phyloP scores from a whole-genome alignment of 306 rosid species.

The Prunus salicina region DNA sequence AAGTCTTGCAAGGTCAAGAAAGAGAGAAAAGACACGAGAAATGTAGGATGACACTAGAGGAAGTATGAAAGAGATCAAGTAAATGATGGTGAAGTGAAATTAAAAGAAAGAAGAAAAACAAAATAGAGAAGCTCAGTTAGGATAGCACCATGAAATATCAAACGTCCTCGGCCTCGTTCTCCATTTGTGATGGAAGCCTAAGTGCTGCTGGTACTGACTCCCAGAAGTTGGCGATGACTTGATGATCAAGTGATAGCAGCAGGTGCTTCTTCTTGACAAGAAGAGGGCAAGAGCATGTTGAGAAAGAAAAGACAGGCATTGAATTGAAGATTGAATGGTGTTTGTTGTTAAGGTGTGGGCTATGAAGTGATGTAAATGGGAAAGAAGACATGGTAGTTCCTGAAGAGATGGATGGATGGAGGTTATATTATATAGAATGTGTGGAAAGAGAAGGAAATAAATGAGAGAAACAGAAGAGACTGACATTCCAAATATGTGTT shows the following conservation, averaged over 20 bases:
- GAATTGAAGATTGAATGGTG: not conserved
- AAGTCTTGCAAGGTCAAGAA: constrained; percentile 97
- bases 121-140: constrained; percentile 44
- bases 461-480: constrained; percentile 26
- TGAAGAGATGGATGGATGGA: constrained; percentile 35
- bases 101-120: rapidly evolving
- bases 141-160: constrained; percentile 51
- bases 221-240: not conserved
- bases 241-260: not conserved
- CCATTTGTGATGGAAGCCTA: constrained; percentile 14
- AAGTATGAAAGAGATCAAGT: not conserved
- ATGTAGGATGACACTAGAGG: not conserved
- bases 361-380: constrained; percentile 51
- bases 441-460: constrained; percentile 19
- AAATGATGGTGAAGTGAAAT: rapidly evolving
- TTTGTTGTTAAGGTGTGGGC: not conserved
- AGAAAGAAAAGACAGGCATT: constrained; percentile 34
- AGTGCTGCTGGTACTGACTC: constrained; percentile 10
- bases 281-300: constrained; percentile 23
- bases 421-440: constrained; percentile 29
- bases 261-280: constrained; percentile 7
- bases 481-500: constrained; percentile 47
- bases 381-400: constrained; percentile 15
- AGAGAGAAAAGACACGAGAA: not conserved
- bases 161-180: not conserved